A percentile compares a stretch with the other conserved stretches of the same genome.
Conservation (phyloP, 257 asterid species). For the Plantago elongata region DNA sequence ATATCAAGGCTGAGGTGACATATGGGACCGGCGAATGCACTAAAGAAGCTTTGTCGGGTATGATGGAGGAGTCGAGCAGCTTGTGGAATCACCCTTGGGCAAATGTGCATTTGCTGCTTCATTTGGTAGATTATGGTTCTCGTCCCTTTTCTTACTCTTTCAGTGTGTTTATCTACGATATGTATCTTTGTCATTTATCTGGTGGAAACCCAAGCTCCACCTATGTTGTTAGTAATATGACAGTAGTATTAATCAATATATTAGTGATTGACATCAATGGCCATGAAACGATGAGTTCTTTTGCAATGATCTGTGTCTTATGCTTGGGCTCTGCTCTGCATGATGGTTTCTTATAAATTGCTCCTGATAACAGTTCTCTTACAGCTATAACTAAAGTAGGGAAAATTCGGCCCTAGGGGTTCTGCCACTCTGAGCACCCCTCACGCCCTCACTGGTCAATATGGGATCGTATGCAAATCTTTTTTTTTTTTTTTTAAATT, state of each 20-base stretch:
- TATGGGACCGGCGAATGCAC: conserved; percentile 50
- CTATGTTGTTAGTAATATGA: neutral
- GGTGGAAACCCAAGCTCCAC: neutral
- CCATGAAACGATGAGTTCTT: neutral
- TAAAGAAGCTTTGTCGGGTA: conserved; percentile 59
- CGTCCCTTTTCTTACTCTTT: conserved; percentile 7
- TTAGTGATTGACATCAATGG: neutral
- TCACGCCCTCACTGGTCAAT: no score
- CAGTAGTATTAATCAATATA: neutral
- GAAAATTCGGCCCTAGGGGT: no score
- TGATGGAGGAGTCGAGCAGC: conserved; percentile 61
- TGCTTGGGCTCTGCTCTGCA: no score
- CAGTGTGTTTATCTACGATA: neutral
- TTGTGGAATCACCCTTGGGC: conserved; percentile 33
- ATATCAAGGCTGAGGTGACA: conserved; percentile 80
- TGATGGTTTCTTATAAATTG: no score
- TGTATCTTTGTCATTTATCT: neutral
- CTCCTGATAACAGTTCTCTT: no score
- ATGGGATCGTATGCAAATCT: no score
- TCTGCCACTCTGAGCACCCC: no score
- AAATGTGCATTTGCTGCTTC: conserved; percentile 14
- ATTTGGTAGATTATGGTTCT: conserved; percentile 13
- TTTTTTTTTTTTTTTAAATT: no score
- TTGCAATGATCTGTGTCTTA: no score
- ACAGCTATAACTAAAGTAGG: no score